Conservation (phyloP, 2,329 filamentous ascomycete species). For the Elsinoe australis region DNA sequence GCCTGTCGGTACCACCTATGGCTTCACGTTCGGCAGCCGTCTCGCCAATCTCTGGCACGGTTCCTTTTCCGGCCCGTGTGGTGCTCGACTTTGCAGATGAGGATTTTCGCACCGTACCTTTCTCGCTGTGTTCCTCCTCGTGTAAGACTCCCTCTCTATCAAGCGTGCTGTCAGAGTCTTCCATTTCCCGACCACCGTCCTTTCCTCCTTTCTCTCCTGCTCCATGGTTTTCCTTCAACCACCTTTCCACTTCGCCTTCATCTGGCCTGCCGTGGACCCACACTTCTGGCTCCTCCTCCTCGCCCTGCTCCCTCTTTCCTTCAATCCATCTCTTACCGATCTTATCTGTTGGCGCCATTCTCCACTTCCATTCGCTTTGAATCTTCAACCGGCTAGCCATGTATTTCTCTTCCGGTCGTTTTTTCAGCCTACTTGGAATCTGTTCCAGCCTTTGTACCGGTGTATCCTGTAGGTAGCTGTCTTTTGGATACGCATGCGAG, state of each 20-base stretch:
- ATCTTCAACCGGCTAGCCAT: slow-evolving; percentile 52
- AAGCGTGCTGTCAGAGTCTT: too few species aligned
- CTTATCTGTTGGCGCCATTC: slow-evolving; percentile 42
- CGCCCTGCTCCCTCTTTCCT: slow-evolving; percentile 34
- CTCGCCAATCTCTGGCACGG: too few species aligned
- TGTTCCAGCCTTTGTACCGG: slow-evolving; percentile 33
- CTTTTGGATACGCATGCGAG: slow-evolving; percentile 46
- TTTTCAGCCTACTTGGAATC: slow-evolving; percentile 40
- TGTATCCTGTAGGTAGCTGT: slow-evolving; percentile 40
- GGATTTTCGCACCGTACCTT: too few species aligned
- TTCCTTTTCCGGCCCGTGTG: too few species aligned
- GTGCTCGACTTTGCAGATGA: too few species aligned
- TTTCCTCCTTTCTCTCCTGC: background rate
- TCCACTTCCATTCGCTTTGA: slow-evolving; percentile 48
- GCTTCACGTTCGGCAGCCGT: too few species aligned
- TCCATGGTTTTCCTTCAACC: background rate
- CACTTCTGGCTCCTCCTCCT: slow-evolving; percentile 39
- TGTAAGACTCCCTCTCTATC: background rate
- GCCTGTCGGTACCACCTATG: too few species aligned
- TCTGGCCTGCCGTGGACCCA: slow-evolving; percentile 47
- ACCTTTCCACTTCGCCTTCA: slow-evolving; percentile 28
- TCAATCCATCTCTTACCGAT: slow-evolving; percentile 30
- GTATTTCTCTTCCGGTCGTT: slow-evolving; percentile 52
- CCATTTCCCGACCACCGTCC: background rate
- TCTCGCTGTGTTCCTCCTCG: background rate